Percentiles rank a stretch among this genome's conserved stretches.
Evolutionary conservation across 176 grass and related monocot genomes (phyloP).

Genomic region (Lolium perenne): DNA sequence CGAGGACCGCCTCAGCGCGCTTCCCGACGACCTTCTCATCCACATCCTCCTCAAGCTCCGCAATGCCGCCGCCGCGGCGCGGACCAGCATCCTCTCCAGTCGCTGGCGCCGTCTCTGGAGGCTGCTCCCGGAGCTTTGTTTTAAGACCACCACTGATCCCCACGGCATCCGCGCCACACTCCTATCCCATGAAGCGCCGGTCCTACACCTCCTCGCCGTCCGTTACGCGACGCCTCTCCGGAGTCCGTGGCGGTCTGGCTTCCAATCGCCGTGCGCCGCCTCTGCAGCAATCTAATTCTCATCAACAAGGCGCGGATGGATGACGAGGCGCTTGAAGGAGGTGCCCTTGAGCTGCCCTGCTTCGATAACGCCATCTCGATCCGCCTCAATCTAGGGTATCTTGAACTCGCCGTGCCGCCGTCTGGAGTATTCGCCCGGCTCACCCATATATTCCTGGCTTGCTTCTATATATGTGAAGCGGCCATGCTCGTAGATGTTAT

Average conservation of each 20-base stretch:
- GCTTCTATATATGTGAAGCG: not conserved
- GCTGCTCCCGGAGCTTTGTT: not conserved
- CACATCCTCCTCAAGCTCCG: not conserved
- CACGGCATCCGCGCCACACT: not conserved
- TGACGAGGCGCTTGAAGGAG: fast-evolving
- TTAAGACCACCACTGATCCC: not conserved
- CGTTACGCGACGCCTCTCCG: not conserved
- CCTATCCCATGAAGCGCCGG: not conserved
- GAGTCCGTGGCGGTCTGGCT: not conserved
- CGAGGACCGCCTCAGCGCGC: constrained; percentile 29
- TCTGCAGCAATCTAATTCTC: not conserved
- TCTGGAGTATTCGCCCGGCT: not conserved
- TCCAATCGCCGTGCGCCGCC: not conserved
- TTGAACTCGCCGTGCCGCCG: not conserved
- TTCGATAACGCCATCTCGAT: not conserved
- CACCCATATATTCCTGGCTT: not conserved
- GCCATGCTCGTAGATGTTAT: not conserved
- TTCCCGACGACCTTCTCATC: not conserved
- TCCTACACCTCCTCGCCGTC: not conserved
- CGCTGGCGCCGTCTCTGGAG: constrained; percentile 8
- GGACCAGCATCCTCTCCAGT: constrained; percentile 33
- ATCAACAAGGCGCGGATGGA: not conserved
- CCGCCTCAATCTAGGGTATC: not conserved
- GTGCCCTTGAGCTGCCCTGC: constrained; percentile 11
- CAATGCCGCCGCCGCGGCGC: not conserved